These are phyloP conservation scores for Aspergillus tubingensis DNA, from an alignment of 2,329 filamentous ascomycete species.

Conservation along the genomic window DNA sequence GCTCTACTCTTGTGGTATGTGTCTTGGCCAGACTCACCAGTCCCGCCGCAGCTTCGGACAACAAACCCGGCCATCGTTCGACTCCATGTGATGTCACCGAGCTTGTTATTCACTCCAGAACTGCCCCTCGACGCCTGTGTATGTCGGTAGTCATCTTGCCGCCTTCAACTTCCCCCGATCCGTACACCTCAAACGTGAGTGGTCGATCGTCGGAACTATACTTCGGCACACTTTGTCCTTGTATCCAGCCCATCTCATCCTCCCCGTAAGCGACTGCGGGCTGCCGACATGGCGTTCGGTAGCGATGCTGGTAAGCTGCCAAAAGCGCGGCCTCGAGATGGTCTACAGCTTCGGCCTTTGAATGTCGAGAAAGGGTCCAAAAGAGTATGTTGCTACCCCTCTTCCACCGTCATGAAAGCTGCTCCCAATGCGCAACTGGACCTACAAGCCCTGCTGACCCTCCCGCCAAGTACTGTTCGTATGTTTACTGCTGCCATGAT, in stretches of 20 bases:
- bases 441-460: slow-evolving; percentile 13
- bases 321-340: slow-evolving; percentile 21
- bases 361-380: slow-evolving; percentile 35
- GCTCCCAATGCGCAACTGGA: not conserved
- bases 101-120: slow-evolving; percentile 19
- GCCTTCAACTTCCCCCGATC: not conserved
- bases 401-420: slow-evolving; percentile 7
- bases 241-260: not conserved
- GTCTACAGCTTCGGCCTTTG: slow-evolving; percentile 31
- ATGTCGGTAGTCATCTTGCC: slow-evolving; percentile 7
- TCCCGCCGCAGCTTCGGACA: slow-evolving; percentile 3
- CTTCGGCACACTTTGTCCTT: not conserved
- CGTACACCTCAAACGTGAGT: not conserved
- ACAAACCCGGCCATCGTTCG: slow-evolving; percentile 6
- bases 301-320: slow-evolving; percentile 10
- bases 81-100: slow-evolving; percentile 16
- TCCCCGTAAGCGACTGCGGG: not conserved
- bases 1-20: not conserved
- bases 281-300: slow-evolving; percentile 24
- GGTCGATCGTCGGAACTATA: not conserved
- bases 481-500: slow-evolving; percentile 12
- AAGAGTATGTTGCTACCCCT: slow-evolving; percentile 34
- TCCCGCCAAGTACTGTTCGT: slow-evolving; percentile 21
- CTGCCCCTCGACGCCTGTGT: slow-evolving; percentile 20
- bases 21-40: slow-evolving; percentile 9